These are phyloP conservation scores for Coniochaeta sp. DNA, from an alignment of 2,329 filamentous ascomycete genomes.

Conservation along the genomic window DNA sequence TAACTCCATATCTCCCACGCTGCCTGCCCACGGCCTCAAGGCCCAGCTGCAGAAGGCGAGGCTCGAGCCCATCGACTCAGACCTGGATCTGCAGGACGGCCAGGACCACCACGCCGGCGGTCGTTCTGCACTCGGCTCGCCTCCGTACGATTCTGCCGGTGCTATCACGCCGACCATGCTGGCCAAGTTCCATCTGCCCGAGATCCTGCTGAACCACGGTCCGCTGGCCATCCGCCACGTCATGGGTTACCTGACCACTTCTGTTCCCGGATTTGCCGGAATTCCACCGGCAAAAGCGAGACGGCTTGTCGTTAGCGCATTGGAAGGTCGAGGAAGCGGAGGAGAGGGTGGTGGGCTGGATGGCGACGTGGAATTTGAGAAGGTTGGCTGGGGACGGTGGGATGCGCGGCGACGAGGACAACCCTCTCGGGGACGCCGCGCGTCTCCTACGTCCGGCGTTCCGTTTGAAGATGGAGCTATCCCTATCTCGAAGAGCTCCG, in stretches of 20 bases:
- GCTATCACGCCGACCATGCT: constrained; percentile 80
- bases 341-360: constrained; percentile 52
- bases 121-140: constrained; percentile 28
- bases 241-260: constrained; percentile 88
- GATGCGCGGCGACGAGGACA: constrained; percentile 71
- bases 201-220: constrained; percentile 82
- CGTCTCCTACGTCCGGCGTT: constrained; percentile 32
- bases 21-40: constrained; percentile 75
- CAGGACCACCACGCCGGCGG: constrained; percentile 28
- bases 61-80: constrained; percentile 68
- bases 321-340: constrained; percentile 67
- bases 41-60: constrained; percentile 52
- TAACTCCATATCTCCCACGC: constrained; percentile 85
- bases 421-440: constrained; percentile 33
- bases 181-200: constrained; percentile 82
- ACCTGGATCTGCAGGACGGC: constrained; percentile 75
- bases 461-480: constrained; percentile 42
- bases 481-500: constrained; percentile 41
- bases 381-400: constrained; percentile 97
- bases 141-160: constrained; percentile 62
- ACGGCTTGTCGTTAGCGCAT: constrained; percentile 81
- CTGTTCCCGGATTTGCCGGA: constrained; percentile 83
- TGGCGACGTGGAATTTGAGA: constrained; percentile 78
- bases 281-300: constrained; percentile 87
- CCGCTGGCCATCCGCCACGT: constrained; percentile 91